Evolutionary conservation across 2,329 filamentous ascomycete species (phyloP).

Genomic region (Zalaria obscura): DNA sequence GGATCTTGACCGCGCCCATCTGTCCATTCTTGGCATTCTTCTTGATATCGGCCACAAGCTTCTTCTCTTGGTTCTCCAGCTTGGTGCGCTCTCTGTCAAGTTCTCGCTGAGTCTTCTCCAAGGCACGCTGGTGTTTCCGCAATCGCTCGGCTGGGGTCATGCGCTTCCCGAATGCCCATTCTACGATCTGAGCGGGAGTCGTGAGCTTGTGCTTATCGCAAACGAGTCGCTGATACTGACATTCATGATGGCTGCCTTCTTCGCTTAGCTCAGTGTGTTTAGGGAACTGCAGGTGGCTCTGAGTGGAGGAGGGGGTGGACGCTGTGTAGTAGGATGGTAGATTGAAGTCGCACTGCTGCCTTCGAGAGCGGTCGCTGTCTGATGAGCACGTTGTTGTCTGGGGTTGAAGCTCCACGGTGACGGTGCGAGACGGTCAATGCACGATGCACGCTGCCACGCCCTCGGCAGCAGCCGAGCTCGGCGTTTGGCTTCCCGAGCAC

Average conservation of each 20-base stretch:
- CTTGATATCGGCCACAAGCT: conserved; percentile 88
- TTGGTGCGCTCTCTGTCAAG: conserved; percentile 90
- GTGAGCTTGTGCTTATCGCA: neutral
- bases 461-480: too few species aligned
- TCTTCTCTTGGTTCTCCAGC: conserved; percentile 97
- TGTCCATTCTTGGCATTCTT: conserved; percentile 96
- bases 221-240: conserved; percentile 25
- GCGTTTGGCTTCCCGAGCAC: too few species aligned
- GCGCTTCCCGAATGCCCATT: conserved; percentile 99
- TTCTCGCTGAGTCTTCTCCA: conserved; percentile 95
- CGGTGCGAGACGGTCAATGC: too few species aligned
- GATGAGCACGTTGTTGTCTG: too few species aligned
- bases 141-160: conserved; percentile 91
- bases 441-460: too few species aligned
- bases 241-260: conserved; percentile 36
- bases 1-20: conserved; percentile 96
- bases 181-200: conserved; percentile 57
- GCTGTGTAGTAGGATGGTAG: too few species aligned
- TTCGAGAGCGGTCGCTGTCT: too few species aligned
- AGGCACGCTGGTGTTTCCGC: conserved; percentile 86
- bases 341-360: too few species aligned
- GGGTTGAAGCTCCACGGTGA: too few species aligned
- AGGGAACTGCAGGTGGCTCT: neutral
- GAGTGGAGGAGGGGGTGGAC: neutral
- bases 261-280: neutral